Evolutionary conservation across 345 rosid species (phyloP).

Genomic region (Gossypium mustelinum): DNA sequence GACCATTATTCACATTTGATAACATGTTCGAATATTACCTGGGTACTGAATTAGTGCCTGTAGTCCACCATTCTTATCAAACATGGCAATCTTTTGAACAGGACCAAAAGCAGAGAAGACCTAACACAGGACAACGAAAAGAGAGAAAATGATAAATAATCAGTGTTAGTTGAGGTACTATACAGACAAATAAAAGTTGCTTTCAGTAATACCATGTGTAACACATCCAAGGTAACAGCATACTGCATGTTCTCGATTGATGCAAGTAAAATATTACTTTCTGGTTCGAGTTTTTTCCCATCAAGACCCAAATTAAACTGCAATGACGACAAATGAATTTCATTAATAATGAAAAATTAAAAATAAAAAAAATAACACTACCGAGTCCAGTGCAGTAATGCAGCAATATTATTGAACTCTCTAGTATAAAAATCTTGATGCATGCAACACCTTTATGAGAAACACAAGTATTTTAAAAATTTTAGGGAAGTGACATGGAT

Average conservation of each 20-base stretch:
- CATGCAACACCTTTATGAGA: background rate
- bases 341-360: background rate
- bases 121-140: conserved; percentile 27
- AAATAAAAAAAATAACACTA: background rate
- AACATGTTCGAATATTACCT: conserved; percentile 36
- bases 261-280: conserved; percentile 97
- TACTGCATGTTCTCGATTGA: conserved; percentile 99
- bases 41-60: conserved; percentile 90
- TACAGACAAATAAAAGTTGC: background rate
- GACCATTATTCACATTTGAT: too few relatives aligned
- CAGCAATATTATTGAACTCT: conserved; percentile 1
- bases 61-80: conserved; percentile 93
- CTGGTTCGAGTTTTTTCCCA: conserved; percentile 93
- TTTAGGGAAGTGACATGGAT: background rate
- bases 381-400: background rate
- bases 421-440: background rate
- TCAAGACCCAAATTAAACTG: conserved; percentile 76
- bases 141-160: background rate
- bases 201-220: conserved; percentile 60
- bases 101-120: conserved; percentile 92
- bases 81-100: conserved; percentile 98
- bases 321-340: conserved; percentile 12
- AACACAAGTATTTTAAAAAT: background rate
- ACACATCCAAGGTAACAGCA: conserved; percentile 91
- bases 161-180: background rate